Conservation (phyloP, 2,329 filamentous ascomycete species). For the Penicillium rolfsii region DNA sequence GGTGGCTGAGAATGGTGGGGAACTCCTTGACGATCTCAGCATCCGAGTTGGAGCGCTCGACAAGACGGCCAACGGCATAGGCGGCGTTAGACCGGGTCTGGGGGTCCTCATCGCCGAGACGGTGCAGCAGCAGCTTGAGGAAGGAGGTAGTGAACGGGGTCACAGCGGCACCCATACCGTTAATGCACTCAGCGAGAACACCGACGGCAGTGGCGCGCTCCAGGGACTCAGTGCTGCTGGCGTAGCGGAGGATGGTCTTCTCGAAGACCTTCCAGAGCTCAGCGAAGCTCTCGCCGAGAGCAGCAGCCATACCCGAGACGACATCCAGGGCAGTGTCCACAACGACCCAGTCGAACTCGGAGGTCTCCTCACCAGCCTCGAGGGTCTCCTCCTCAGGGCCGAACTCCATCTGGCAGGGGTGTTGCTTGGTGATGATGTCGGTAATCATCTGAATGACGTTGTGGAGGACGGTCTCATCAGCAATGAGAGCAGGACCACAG, state of each 20-base stretch:
- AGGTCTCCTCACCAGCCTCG: conserved; percentile 74
- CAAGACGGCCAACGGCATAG: conserved; percentile 83
- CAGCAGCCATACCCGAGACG: conserved; percentile 78
- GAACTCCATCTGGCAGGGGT: conserved; percentile 90
- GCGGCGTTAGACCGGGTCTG: conserved; percentile 95
- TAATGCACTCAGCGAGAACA: conserved; percentile 86
- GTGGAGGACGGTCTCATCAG: conserved; percentile 71
- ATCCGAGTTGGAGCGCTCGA: conserved; percentile 76
- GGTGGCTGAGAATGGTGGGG: conserved; percentile 76
- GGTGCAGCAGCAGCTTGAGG: conserved; percentile 79
- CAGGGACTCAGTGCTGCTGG: conserved; percentile 79
- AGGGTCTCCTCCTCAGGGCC: conserved; percentile 77
- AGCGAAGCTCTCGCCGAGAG: conserved; percentile 77
- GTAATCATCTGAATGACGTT: conserved; percentile 75
- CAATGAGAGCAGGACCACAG: conserved; percentile 83
- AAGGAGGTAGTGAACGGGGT: conserved; percentile 78
- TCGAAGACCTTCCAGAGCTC: conserved; percentile 97
- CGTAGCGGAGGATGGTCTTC: conserved; percentile 85
- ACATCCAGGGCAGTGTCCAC: conserved; percentile 94
- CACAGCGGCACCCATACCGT: conserved; percentile 78
- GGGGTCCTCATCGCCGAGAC: conserved; percentile 83
- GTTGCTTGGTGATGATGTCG: conserved; percentile 82
- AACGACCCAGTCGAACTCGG: conserved; percentile 96
- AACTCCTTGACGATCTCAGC: conserved; percentile 75
- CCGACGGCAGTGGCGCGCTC: conserved; percentile 91